Base-by-base conservation (phyloP, 306 rosid genomes). In the Arachis hypogaea region DNA sequence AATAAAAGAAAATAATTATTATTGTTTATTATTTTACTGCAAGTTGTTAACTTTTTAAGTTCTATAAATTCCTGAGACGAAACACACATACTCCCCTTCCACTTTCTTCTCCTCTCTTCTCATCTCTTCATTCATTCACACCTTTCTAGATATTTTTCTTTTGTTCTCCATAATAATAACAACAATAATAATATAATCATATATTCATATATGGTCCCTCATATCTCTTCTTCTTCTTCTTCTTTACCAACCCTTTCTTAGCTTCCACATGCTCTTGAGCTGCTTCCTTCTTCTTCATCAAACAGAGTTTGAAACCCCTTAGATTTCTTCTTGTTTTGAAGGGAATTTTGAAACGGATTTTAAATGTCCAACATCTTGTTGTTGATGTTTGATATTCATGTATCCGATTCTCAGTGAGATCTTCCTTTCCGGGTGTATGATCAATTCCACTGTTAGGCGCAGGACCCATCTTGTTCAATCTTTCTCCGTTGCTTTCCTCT, bases 401-500 rank as follows among this genome's bases (percentile, higher is more conserved):
- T 86, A 83, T 91, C 91, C 89, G 68, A 85, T 92, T 88, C 96
- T 91, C 69, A 82, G 93, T 92, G 97, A 94, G 65, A 82, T 78
- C 66, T 86, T 91, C 67, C 78, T 82, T 47, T 86, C 88, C 14
- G 96, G 88, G 84, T 94, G 92, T 80, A 94, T 94, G 98, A 89
- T 94, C 61, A 89, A 86, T 86, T 92, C 96, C 78, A 85, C 91
- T 57, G 83, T 85, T 59, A 76, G 96, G 77, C 92, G 94, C 90
- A 92, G 95, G 92, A 85, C 90, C 88, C 98, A 94, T 63, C 79
- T 94, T 56, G 97, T 94, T 91, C 98, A 94, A 85, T 94, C 98
- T 6, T 94, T 94, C 95, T 94, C 98, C 5, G 98, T 94, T 69
- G 97, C 85, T 18, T 94, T 94, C 80, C 98, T 94, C 64, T 94